Percentiles rank a stretch among this genome's conserved stretches.
phyloP scores from a whole-genome alignment of 768 basidiomycete species.

The Pleurotus tuber-regium region DNA sequence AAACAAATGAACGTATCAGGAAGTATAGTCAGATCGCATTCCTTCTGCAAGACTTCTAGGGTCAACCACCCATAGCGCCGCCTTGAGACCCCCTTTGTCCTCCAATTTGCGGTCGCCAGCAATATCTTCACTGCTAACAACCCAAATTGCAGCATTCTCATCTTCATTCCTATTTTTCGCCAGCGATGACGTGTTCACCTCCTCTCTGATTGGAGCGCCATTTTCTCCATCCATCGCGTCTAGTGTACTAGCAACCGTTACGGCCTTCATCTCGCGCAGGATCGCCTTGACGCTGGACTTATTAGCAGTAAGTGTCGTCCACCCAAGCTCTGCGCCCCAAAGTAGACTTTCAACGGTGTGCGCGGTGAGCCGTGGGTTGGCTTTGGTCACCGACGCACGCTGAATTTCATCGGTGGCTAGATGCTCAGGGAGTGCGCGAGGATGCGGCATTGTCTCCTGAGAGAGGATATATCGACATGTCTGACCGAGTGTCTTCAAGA shows the following conservation, averaged over 20 bases:
- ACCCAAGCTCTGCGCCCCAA: slow-evolving; percentile 62
- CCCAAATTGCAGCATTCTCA: slow-evolving; percentile 21
- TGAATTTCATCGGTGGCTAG: slow-evolving; percentile 30
- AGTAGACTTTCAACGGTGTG: slow-evolving; percentile 78
- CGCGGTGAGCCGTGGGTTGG: slow-evolving; percentile 60
- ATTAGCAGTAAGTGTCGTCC: slow-evolving; percentile 91
- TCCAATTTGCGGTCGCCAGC: slow-evolving; percentile 7
- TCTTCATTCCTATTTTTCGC: slow-evolving; percentile 14
- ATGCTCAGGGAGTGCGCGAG: slow-evolving; percentile 22
- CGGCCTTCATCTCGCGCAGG: slow-evolving; percentile 59
- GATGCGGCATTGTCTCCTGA: slow-evolving; percentile 39
- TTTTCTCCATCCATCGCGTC: slow-evolving; percentile 22
- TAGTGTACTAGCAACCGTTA: slow-evolving; percentile 29
- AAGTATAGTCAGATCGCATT: slow-evolving; percentile 20
- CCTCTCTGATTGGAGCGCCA: slow-evolving; percentile 2
- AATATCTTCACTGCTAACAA: slow-evolving; percentile 18
- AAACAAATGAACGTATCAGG: no score
- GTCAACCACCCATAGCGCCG: slow-evolving; percentile 73
- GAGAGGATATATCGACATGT: slow-evolving; percentile 57
- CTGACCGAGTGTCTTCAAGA: slow-evolving; percentile 45
- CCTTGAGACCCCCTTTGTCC: slow-evolving; percentile 16
- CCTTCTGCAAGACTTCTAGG: slow-evolving; percentile 77
- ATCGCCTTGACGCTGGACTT: slow-evolving; percentile 73
- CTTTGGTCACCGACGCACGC: slow-evolving; percentile 50
- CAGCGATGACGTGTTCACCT: neutral